These are phyloP conservation scores for Sphaerulina populicola DNA, from an alignment of 2,329 filamentous ascomycete genomes.

Conservation along the genomic window DNA sequence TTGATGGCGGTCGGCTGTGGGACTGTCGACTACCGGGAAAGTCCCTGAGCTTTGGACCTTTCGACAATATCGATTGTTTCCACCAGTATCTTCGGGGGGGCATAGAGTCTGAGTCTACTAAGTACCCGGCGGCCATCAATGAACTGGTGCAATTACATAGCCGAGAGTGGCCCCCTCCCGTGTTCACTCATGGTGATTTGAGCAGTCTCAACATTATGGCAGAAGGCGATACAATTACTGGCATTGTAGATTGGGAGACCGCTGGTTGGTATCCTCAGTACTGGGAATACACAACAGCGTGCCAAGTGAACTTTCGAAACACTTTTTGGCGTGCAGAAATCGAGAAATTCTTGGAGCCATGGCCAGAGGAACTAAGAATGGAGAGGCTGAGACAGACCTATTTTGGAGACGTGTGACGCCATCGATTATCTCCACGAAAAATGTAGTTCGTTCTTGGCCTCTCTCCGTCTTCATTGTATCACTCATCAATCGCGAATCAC, in stretches of 20 bases:
- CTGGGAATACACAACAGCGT: slow-evolving; percentile 38
- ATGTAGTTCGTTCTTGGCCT: too few relatives aligned
- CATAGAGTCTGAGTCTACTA: too few relatives aligned
- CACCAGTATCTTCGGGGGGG: too few relatives aligned
- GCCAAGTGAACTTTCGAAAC: slow-evolving; percentile 38
- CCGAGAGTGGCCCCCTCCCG: too few relatives aligned
- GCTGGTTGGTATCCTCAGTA: slow-evolving; percentile 43
- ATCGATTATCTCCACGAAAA: too few relatives aligned
- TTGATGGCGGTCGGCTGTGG: slow-evolving; percentile 6
- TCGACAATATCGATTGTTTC: background rate
- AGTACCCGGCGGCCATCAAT: too few relatives aligned
- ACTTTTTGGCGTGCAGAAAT: slow-evolving; percentile 33
- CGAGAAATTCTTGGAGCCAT: slow-evolving; percentile 34
- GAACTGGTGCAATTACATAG: too few relatives aligned
- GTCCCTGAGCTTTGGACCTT: slow-evolving; percentile 8
- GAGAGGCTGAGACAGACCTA: slow-evolving; percentile 24
- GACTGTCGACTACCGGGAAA: slow-evolving; percentile 8
- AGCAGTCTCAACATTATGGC: too few relatives aligned
- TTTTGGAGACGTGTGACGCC: background rate
- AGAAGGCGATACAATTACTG: slow-evolving; percentile 36
- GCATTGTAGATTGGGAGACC: slow-evolving; percentile 44
- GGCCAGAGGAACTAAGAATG: slow-evolving; percentile 36
- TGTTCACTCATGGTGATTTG: too few relatives aligned
- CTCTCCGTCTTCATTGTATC: too few relatives aligned
- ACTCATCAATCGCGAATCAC: too few relatives aligned